These are phyloP conservation scores for Diaporthe vaccinii DNA, from an alignment of 2,329 filamentous ascomycete species.

Conservation along the genomic window DNA sequence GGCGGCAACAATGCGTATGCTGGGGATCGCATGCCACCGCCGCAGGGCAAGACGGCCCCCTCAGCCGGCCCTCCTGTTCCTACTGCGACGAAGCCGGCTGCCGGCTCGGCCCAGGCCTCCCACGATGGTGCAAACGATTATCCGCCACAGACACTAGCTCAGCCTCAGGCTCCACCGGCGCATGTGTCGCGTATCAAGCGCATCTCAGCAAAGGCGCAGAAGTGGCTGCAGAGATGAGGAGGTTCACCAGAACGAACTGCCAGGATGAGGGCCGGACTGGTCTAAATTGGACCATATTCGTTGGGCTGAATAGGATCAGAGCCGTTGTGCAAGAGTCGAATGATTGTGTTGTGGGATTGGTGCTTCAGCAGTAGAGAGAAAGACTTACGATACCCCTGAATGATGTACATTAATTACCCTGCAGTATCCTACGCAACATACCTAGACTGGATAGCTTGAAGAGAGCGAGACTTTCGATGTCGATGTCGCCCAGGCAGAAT, in stretches of 20 bases:
- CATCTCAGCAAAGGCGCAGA: constrained; percentile 38
- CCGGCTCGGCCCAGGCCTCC: background rate
- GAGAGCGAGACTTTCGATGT: background rate
- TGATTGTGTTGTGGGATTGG: background rate
- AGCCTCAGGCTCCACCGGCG: background rate
- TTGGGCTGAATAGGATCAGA: background rate
- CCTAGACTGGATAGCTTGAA: background rate
- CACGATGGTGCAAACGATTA: background rate
- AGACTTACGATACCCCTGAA: background rate
- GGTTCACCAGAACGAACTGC: background rate
- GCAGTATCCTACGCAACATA: background rate
- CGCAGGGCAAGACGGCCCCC: background rate
- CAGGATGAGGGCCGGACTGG: background rate
- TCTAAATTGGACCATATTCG: too few relatives aligned
- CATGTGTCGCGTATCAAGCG: constrained; percentile 30
- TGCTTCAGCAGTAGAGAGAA: constrained; percentile 10
- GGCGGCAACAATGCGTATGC: constrained; percentile 56
- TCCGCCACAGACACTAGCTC: background rate
- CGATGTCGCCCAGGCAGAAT: too few relatives aligned
- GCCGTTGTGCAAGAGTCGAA: background rate
- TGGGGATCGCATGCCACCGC: constrained; percentile 40
- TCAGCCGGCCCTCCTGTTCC: constrained; percentile 1
- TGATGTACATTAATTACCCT: background rate
- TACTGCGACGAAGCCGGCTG: constrained; percentile 12
- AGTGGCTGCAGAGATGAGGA: constrained; percentile 29